These are phyloP conservation scores for Stereocaulon alpinum DNA, from an alignment of 495 filamentous ascomycete species.

Conservation along the genomic window DNA sequence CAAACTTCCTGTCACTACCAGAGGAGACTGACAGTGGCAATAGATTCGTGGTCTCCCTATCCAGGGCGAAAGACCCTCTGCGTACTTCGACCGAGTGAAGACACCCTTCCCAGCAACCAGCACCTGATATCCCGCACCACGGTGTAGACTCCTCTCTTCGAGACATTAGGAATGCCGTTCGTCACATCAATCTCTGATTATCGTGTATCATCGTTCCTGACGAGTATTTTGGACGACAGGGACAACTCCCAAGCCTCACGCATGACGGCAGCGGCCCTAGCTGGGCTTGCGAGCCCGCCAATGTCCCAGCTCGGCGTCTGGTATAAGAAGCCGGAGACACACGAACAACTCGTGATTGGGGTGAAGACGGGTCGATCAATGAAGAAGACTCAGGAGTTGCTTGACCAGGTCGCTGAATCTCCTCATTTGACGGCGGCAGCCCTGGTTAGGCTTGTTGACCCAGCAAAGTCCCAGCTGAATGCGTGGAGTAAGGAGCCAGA, in stretches of 20 bases:
- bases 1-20: too few relatives aligned
- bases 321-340: conserved; percentile 1
- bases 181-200: not conserved
- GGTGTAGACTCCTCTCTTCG: not conserved
- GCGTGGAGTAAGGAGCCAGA: not conserved
- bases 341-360: conserved; percentile 6
- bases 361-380: not conserved
- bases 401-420: not conserved
- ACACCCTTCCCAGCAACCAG: not conserved
- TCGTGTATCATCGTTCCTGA: not conserved
- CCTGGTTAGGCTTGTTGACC: not conserved
- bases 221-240: not conserved
- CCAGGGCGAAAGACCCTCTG: not conserved
- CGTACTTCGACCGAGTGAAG: not conserved
- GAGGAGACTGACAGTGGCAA: not conserved
- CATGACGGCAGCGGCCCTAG: not conserved
- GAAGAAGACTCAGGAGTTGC: not conserved
- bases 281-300: not conserved
- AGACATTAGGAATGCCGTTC: not conserved
- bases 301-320: not conserved
- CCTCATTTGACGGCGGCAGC: not conserved
- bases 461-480: not conserved
- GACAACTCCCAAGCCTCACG: not conserved
- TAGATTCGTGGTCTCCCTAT: not conserved
- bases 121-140: not conserved